Evolutionary conservation across 2,329 filamentous ascomycete species (phyloP).

Genomic region (Pyrenophora teres): DNA sequence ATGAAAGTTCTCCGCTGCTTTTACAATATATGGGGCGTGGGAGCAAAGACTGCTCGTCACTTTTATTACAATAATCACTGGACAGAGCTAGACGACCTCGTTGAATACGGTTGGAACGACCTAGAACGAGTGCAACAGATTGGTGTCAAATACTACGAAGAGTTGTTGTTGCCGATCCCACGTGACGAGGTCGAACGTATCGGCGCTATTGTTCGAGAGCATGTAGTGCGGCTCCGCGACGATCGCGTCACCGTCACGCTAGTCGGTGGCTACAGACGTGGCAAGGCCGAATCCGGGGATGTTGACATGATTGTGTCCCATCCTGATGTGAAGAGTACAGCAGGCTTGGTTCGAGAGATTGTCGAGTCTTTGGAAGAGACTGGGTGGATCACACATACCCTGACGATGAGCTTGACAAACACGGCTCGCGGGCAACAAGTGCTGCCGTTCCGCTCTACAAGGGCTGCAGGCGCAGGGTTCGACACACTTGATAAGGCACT

Average conservation of each 20-base stretch:
- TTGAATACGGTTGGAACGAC: constrained; percentile 77
- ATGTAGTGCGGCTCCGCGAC: constrained; percentile 68
- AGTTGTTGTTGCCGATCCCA: constrained; percentile 74
- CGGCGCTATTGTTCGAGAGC: constrained; percentile 63
- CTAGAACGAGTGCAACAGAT: constrained; percentile 87
- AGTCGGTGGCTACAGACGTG: constrained; percentile 81
- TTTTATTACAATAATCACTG: constrained; percentile 79
- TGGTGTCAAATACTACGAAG: constrained; percentile 90
- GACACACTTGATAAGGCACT: constrained; percentile 90
- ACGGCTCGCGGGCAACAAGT: constrained; percentile 73
- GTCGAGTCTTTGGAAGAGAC: constrained; percentile 71
- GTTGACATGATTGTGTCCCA: constrained; percentile 87
- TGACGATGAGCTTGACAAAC: constrained; percentile 71
- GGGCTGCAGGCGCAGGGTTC: constrained; percentile 64
- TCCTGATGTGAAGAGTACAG: constrained; percentile 69
- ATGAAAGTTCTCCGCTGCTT: constrained; percentile 71
- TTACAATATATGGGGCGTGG: constrained; percentile 91
- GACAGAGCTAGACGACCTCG: constrained; percentile 82
- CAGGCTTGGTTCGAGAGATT: constrained; percentile 72
- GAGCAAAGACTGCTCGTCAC: constrained; percentile 75
- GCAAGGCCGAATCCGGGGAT: constrained; percentile 74
- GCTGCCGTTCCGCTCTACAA: constrained; percentile 57
- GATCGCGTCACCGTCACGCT: constrained; percentile 63
- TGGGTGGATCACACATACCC: constrained; percentile 78
- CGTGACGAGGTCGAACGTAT: constrained; percentile 75